These are phyloP conservation scores for Ustilago shanxiensis DNA, from an alignment of 1,284 basidiomycete genomes.

Conservation along the genomic window DNA sequence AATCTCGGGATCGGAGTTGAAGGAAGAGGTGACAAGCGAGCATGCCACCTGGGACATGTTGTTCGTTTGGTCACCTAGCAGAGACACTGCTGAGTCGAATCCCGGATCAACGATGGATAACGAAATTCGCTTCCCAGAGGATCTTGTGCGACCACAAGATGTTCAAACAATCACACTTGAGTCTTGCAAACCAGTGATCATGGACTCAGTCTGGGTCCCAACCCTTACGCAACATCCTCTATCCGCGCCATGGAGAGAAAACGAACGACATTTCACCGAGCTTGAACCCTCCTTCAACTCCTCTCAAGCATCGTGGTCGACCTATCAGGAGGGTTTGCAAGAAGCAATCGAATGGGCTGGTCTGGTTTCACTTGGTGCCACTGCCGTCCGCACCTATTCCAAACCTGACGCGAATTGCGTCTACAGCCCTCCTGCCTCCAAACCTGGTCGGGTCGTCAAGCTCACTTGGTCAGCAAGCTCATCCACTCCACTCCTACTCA, in stretches of 20 bases:
- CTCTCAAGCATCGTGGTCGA: slow-evolving; percentile 17
- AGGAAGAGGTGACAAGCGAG: slow-evolving; percentile 16
- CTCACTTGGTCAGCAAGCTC: slow-evolving; percentile 19
- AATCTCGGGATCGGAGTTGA: slow-evolving; percentile 2
- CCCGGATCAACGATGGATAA: slow-evolving; percentile 1
- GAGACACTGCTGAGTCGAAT: background rate
- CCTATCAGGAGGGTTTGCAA: slow-evolving; percentile 26
- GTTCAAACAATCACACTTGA: slow-evolving; percentile 19
- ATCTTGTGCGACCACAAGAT: slow-evolving; percentile 22
- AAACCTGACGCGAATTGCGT: slow-evolving; percentile 30
- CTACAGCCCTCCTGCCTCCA: slow-evolving; percentile 28
- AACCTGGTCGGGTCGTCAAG: slow-evolving; percentile 27
- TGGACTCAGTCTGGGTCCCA: slow-evolving; percentile 47
- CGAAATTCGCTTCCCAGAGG: slow-evolving; percentile 41
- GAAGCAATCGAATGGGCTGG: slow-evolving; percentile 50
- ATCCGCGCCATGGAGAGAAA: slow-evolving; percentile 14
- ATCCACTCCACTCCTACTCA: slow-evolving; percentile 22
- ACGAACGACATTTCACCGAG: slow-evolving; percentile 20
- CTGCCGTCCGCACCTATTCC: slow-evolving; percentile 28
- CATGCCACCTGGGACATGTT: slow-evolving; percentile 54
- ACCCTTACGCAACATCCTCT: slow-evolving; percentile 13
- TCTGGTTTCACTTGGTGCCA: slow-evolving; percentile 25
- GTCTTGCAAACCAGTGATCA: background rate
- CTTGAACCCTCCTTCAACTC: slow-evolving; percentile 15
- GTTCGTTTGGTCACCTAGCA: slow-evolving; percentile 46